Percentiles rank a stretch among this genome's conserved stretches.
These are phyloP conservation scores for Phytophthora fragariae DNA, from an alignment of 352 stramenopile genomes.

Conservation along the genomic window DNA sequence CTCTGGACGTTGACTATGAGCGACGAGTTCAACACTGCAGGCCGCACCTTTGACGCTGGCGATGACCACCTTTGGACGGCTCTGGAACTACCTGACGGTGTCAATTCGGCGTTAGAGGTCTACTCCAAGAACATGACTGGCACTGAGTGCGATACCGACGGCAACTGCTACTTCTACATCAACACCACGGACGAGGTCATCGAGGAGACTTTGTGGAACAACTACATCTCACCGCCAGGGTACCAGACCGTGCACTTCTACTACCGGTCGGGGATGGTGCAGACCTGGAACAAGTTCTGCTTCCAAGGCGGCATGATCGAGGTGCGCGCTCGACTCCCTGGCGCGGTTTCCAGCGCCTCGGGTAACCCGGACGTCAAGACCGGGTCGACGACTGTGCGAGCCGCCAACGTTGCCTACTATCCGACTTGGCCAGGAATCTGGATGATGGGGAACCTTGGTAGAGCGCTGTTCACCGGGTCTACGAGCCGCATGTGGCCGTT, in stretches of 20 bases:
- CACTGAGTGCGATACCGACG: slow-evolving; percentile 58
- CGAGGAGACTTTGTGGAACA: slow-evolving; percentile 64
- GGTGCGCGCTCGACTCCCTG: slow-evolving; percentile 85
- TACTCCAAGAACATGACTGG: slow-evolving; percentile 74
- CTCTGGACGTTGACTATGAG: slow-evolving; percentile 45
- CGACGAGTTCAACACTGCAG: slow-evolving; percentile 30
- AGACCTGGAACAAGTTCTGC: slow-evolving; percentile 95
- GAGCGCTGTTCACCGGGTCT: slow-evolving; percentile 94
- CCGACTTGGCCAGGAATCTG: slow-evolving; percentile 38
- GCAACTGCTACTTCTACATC: slow-evolving; percentile 69
- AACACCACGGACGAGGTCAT: slow-evolving; percentile 54
- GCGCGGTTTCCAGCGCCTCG: slow-evolving; percentile 39
- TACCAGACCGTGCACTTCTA: slow-evolving; percentile 52
- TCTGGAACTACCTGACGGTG: slow-evolving; percentile 62
- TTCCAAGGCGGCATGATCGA: slow-evolving; percentile 93
- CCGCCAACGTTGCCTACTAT: slow-evolving; percentile 45
- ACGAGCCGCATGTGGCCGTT: slow-evolving; percentile 34
- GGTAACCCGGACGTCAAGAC: slow-evolving; percentile 60
- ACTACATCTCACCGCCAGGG: slow-evolving; percentile 58
- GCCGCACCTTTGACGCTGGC: slow-evolving; percentile 89
- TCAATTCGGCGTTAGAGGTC: slow-evolving; percentile 66
- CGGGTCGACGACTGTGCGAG: slow-evolving; percentile 30
- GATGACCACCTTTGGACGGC: slow-evolving; percentile 94
- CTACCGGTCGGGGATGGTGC: slow-evolving; percentile 85
- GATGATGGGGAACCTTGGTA: too few species aligned